Evolutionary conservation across 306 rosid genomes (phyloP).

Genomic region (Erythrophleum fordii): DNA sequence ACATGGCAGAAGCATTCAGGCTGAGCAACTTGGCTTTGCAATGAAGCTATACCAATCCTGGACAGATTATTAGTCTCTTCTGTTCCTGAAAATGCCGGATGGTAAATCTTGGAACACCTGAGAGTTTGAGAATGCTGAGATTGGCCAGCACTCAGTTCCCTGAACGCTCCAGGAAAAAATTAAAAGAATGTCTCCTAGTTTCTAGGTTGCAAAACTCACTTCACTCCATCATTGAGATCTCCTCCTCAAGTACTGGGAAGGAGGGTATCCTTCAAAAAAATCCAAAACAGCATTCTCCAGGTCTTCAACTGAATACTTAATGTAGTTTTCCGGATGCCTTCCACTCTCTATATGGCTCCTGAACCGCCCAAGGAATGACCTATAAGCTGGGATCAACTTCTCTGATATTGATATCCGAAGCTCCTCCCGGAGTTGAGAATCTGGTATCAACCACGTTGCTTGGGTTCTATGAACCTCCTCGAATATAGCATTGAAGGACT

Average conservation of each 20-base stretch:
- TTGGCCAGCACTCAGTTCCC: constrained; percentile 46
- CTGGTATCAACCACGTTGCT: constrained; percentile 89
- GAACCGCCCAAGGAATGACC: constrained; percentile 93
- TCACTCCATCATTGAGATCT: constrained; percentile 69
- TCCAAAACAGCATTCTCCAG: constrained; percentile 88
- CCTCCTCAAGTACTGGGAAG: constrained; percentile 84
- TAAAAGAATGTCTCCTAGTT: constrained; percentile 66
- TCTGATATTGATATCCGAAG: constrained; percentile 85
- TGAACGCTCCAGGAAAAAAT: constrained; percentile 62
- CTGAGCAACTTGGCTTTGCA: constrained; percentile 47
- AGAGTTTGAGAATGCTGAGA: constrained; percentile 43
- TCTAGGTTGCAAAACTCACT: constrained; percentile 52
- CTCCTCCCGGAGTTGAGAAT: constrained; percentile 96
- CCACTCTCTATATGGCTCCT: constrained; percentile 92
- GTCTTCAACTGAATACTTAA: constrained; percentile 90
- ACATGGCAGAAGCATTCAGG: constrained; percentile 85
- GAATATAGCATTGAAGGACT: constrained; percentile 91
- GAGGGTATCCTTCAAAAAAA: constrained; percentile 83
- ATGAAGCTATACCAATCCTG: not conserved
- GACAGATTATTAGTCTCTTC: constrained; percentile 22
- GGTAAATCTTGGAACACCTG: constrained; percentile 5
- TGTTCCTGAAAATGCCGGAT: constrained; percentile 43
- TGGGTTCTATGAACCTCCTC: constrained; percentile 97
- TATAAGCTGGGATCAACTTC: constrained; percentile 89
- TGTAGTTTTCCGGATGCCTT: constrained; percentile 95